Percentiles rank a stretch among this genome's conserved stretches.
Evolutionary conservation across 441 rosid species (phyloP).

Genomic region (Rhodomyrtus psidioides): DNA sequence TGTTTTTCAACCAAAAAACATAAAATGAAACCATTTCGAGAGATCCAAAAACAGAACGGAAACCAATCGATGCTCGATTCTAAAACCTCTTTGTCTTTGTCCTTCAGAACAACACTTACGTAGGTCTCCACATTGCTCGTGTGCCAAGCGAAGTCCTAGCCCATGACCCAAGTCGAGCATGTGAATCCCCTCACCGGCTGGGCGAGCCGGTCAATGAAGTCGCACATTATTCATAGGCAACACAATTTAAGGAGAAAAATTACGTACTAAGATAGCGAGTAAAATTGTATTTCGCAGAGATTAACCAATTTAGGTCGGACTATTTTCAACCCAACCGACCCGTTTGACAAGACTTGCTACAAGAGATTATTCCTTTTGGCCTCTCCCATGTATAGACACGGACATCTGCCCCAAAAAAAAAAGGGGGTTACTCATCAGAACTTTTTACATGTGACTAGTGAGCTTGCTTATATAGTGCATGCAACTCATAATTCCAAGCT

Average conservation of each 20-base stretch:
- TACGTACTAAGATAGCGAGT: background rate
- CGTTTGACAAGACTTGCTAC: background rate
- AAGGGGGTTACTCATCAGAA: background rate
- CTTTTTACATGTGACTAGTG: background rate
- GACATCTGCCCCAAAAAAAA: background rate
- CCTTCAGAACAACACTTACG: background rate
- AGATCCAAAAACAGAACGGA: fast-evolving
- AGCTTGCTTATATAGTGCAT: background rate
- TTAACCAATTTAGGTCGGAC: background rate
- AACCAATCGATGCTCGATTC: background rate
- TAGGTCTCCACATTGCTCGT: background rate
- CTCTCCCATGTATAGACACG: background rate
- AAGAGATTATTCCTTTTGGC: background rate
- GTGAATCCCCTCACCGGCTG: background rate
- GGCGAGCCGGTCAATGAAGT: background rate
- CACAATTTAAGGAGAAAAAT: background rate
- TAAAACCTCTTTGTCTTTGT: background rate
- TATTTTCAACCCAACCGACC: background rate
- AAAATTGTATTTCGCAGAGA: background rate
- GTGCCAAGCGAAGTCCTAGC: background rate
- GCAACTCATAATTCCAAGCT: background rate
- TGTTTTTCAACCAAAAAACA: background rate
- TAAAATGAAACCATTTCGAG: background rate
- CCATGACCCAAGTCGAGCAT: background rate
- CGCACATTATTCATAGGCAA: background rate